Evolutionary conservation across 768 basidiomycete species (phyloP).

Genomic region (Mycena amicta): DNA sequence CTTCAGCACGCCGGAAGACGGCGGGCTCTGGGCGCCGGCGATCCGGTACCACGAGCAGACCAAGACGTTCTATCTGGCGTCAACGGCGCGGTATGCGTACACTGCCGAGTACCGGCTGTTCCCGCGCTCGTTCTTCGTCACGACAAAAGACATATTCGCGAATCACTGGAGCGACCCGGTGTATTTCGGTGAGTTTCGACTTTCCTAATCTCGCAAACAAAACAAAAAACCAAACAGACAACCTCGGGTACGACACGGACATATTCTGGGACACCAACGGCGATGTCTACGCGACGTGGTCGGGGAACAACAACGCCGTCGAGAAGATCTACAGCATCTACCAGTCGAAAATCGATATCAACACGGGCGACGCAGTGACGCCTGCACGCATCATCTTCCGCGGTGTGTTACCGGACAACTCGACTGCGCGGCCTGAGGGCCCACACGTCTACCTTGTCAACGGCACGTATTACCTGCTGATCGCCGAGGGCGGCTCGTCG

Average conservation of each 20-base stretch:
- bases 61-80: constrained; percentile 35
- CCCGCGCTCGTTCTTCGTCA: constrained; percentile 43
- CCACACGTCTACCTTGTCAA: constrained; percentile 43
- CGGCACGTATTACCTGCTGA: constrained; percentile 42
- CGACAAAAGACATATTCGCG: constrained; percentile 39
- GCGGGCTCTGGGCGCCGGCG: constrained; percentile 39
- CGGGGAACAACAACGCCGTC: constrained; percentile 39
- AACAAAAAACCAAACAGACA: constrained; percentile 30
- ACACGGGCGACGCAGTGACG: constrained; percentile 39
- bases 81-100: constrained; percentile 43
- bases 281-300: constrained; percentile 43
- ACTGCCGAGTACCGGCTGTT: constrained; percentile 41
- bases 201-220: not conserved
- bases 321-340: constrained; percentile 48
- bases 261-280: constrained; percentile 45
- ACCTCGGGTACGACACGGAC: constrained; percentile 42
- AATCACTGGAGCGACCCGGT: constrained; percentile 44
- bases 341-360: constrained; percentile 41
- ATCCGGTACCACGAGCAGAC: constrained; percentile 38
- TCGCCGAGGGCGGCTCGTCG: constrained; percentile 44
- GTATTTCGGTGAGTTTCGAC: constrained; percentile 35
- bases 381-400: constrained; percentile 38
- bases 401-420: constrained; percentile 39
- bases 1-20: constrained; percentile 41
- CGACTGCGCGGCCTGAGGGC: constrained; percentile 42